Evolutionary conservation across 2,329 filamentous ascomycete genomes (phyloP).

Genomic region (Hansfordia pulvinata): DNA sequence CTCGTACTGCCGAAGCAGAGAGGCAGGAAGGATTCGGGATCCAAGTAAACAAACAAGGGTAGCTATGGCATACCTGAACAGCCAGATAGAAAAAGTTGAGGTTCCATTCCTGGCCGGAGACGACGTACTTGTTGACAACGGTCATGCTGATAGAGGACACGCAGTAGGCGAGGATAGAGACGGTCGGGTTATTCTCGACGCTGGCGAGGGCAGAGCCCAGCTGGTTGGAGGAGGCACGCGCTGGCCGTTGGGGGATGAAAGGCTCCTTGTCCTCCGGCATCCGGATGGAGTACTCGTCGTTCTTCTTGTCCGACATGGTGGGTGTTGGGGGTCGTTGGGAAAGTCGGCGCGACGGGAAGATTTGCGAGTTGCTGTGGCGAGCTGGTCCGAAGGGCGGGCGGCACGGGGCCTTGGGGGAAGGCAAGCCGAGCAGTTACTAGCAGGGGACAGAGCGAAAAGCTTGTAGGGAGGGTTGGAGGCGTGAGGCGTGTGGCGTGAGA

Average conservation of each 20-base stretch:
- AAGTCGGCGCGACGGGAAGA: too few species aligned
- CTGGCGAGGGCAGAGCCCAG: conserved; percentile 24
- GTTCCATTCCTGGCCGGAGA: conserved; percentile 85
- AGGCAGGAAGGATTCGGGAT: too few species aligned
- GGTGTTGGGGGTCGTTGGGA: conserved; percentile 6
- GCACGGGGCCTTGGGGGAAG: too few species aligned
- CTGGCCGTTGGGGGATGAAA: conserved; percentile 26
- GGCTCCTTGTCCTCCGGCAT: conserved; percentile 50
- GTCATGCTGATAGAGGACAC: conserved; percentile 97
- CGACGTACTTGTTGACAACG: conserved; percentile 97
- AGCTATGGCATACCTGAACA: conserved; percentile 80
- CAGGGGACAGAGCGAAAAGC: too few species aligned
- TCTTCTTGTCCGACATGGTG: conserved; percentile 80
- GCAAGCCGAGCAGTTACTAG: too few species aligned
- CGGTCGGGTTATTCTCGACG: conserved; percentile 60
- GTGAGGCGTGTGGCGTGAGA: too few species aligned
- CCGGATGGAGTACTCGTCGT: conserved; percentile 63
- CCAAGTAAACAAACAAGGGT: too few species aligned
- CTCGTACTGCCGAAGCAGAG: too few species aligned
- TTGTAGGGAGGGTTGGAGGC: too few species aligned
- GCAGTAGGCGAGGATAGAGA: conserved; percentile 85
- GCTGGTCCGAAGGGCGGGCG: too few species aligned
- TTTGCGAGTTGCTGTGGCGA: too few species aligned
- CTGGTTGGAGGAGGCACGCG: conserved; percentile 22
- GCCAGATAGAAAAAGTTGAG: conserved; percentile 90